Conservation (phyloP, 1,139 yeast species). For the Trichomonascaceae sp. region DNA sequence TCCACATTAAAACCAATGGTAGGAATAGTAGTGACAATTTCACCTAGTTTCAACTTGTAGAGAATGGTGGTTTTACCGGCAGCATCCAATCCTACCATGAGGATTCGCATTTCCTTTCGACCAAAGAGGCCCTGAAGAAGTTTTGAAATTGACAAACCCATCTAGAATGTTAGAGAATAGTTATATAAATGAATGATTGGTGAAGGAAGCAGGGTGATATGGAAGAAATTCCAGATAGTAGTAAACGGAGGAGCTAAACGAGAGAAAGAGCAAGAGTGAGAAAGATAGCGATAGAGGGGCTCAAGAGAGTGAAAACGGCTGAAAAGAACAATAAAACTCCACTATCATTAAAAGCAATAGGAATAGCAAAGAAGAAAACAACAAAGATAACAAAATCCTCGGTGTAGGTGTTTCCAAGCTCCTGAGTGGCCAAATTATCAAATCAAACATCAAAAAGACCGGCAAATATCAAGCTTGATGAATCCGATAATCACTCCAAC, state of each 20-base stretch:
- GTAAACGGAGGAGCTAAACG: constrained; percentile 5
- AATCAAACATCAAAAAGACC: not conserved
- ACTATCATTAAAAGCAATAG: not conserved
- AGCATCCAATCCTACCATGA: constrained; percentile 92
- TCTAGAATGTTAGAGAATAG: constrained; percentile 24
- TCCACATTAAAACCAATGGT: constrained; percentile 93
- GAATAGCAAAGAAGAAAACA: not conserved
- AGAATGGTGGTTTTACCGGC: constrained; percentile 90
- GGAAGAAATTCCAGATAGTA: not conserved
- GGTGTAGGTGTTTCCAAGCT: not conserved
- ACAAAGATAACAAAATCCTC: not conserved
- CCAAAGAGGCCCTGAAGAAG: constrained; percentile 72
- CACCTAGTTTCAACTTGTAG: constrained; percentile 83
- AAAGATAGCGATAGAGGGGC: not conserved
- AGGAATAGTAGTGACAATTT: constrained; percentile 88
- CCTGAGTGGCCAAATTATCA: not conserved
- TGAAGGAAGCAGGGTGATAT: too few relatives aligned
- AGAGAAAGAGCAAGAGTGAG: not conserved
- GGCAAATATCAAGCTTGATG: not conserved
- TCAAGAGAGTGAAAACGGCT: not conserved
- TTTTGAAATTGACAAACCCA: constrained; percentile 89
- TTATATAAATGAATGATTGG: not conserved
- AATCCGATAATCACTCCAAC: not conserved
- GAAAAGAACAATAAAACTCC: not conserved
- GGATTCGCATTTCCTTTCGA: constrained; percentile 68